A percentile compares a stretch with the other conserved stretches of the same genome.
phyloP scores from a whole-genome alignment of 208 protist genomes.

The Acanthamoeba quina region DNA sequence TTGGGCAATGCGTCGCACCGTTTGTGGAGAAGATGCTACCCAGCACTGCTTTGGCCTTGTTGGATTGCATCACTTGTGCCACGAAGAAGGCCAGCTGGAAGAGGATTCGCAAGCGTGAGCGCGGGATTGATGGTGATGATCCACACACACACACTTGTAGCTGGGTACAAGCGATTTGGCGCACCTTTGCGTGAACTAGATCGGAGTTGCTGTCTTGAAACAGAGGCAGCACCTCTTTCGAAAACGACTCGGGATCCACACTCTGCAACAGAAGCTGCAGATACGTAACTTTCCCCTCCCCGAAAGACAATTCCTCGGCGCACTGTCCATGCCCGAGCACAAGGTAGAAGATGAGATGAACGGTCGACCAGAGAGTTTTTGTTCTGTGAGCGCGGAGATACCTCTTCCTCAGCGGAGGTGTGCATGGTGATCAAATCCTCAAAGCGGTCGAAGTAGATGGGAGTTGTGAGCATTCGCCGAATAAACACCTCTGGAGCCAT shows the following conservation, averaged over 20 bases:
- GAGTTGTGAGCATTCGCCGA: not conserved
- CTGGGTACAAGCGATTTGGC: too few species aligned
- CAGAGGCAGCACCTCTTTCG: not conserved
- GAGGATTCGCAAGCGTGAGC: too few species aligned
- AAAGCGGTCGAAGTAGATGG: constrained; percentile 5
- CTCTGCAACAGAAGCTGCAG: not conserved
- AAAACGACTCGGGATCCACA: not conserved
- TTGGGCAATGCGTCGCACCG: not conserved
- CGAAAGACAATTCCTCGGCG: not conserved
- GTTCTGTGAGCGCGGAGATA: not conserved
- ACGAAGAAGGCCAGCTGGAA: constrained; percentile 38
- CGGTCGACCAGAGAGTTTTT: too few species aligned
- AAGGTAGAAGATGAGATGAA: too few species aligned
- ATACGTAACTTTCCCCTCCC: constrained; percentile 12
- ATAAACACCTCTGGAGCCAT: not conserved
- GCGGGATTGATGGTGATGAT: too few species aligned
- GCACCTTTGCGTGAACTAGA: not conserved
- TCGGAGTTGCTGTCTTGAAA: constrained; percentile 5
- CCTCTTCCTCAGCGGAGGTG: constrained; percentile 8
- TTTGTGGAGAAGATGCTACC: not conserved
- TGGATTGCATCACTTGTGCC: constrained; percentile 20
- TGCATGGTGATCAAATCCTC: constrained; percentile 39
- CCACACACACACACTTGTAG: too few species aligned
- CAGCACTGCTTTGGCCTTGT: constrained; percentile 8
- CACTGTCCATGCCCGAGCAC: not conserved